Conservation (phyloP, 495 filamentous ascomycete species). For the Talaromyces trachyspermus region DNA sequence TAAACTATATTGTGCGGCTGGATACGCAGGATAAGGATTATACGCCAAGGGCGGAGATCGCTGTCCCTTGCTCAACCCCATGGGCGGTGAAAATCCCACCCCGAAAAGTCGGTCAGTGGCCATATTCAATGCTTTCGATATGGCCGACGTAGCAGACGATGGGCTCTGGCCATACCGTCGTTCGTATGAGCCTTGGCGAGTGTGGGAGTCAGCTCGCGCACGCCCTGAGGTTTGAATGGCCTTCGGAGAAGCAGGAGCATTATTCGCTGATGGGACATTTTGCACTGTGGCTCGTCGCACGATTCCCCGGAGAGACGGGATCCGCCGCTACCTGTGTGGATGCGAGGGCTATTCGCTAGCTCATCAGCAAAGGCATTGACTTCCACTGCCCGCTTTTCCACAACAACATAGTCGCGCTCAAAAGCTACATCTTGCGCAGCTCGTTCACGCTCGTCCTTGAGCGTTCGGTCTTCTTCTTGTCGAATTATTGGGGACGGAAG, state of each 20-base stretch:
- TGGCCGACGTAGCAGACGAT: slow-evolving; percentile 74
- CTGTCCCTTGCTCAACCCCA: slow-evolving; percentile 57
- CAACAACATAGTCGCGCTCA: slow-evolving; percentile 88
- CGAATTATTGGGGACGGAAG: slow-evolving; percentile 36
- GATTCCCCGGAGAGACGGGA: slow-evolving; percentile 39
- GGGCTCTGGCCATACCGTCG: slow-evolving; percentile 68
- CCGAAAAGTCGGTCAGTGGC: slow-evolving; percentile 81
- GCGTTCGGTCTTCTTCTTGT: slow-evolving; percentile 19
- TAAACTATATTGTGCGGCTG: slow-evolving; percentile 52
- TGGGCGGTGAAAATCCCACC: slow-evolving; percentile 61
- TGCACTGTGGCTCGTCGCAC: slow-evolving; percentile 65
- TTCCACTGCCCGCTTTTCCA: slow-evolving; percentile 90
- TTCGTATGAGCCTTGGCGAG: slow-evolving; percentile 68
- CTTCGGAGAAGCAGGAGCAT: slow-evolving; percentile 49
- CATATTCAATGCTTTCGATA: slow-evolving; percentile 91
- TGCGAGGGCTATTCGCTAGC: slow-evolving; percentile 67
- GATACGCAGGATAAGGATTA: slow-evolving; percentile 78
- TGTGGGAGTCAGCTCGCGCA: slow-evolving; percentile 56
- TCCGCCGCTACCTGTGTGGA: slow-evolving; percentile 32
- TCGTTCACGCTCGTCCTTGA: slow-evolving; percentile 58
- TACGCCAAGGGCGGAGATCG: slow-evolving; percentile 72
- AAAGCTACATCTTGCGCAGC: slow-evolving; percentile 83
- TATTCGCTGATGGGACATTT: slow-evolving; percentile 48
- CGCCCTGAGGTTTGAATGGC: slow-evolving; percentile 64
- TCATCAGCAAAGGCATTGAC: slow-evolving; percentile 97